Evolutionary conservation across 345 rosid genomes (phyloP).

Genomic region (Isatis tinctoria): DNA sequence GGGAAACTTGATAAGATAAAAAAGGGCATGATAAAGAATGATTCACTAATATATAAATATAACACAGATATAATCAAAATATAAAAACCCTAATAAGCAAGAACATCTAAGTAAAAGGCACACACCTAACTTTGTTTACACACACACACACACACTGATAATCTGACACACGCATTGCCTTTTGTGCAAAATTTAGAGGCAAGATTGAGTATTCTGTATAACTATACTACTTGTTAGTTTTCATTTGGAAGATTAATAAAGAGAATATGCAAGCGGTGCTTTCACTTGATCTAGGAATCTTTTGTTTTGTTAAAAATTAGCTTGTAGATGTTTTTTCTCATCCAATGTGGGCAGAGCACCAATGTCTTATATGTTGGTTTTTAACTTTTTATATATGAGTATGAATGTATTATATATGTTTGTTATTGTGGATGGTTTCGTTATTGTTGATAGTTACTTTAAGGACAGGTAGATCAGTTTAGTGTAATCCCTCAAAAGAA

Average conservation of each 20-base stretch:
- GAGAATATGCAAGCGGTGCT: background rate
- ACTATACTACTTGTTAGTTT: background rate
- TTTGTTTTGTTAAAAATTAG: background rate
- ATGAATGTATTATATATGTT: background rate
- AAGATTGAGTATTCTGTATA: background rate
- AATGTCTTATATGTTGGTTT: background rate
- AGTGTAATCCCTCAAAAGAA: background rate
- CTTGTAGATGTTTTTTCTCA: background rate
- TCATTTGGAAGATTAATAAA: background rate
- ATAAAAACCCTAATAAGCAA: constrained; percentile 8
- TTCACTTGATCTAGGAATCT: background rate
- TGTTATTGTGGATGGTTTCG: background rate
- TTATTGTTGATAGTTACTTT: background rate
- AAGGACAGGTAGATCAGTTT: background rate
- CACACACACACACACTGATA: background rate
- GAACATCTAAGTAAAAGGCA: background rate
- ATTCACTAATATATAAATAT: background rate
- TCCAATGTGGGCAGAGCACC: background rate
- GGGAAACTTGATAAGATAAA: constrained; percentile 8
- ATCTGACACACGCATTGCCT: background rate
- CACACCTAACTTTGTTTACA: constrained; percentile 13
- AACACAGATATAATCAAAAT: background rate
- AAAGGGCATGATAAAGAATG: background rate
- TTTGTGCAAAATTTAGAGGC: background rate
- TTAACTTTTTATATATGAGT: background rate